phyloP scores from a whole-genome alignment of 2,329 filamentous ascomycete species.

The Hysterium pulicare region DNA sequence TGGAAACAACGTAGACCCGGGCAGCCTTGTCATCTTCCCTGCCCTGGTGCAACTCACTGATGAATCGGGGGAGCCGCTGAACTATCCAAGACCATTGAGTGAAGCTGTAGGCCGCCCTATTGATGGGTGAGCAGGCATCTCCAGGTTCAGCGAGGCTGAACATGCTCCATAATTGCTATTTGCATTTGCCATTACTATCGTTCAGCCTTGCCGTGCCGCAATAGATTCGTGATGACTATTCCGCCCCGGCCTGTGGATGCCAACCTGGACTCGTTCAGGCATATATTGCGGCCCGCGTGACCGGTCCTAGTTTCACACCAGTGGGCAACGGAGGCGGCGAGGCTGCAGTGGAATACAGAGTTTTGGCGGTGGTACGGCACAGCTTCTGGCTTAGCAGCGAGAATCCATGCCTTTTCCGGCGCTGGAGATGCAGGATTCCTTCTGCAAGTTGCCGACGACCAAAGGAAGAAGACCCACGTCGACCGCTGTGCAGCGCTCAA shows the following conservation, averaged over 20 bases:
- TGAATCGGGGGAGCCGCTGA: conserved; percentile 25
- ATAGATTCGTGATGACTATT: too few relatives aligned
- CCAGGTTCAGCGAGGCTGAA: too few relatives aligned
- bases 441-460: conserved; percentile 2
- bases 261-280: too few relatives aligned
- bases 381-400: conserved; percentile 5
- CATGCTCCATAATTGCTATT: not conserved
- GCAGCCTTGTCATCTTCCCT: conserved; percentile 33
- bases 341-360: not conserved
- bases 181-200: not conserved
- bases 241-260: too few relatives aligned
- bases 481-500: conserved; percentile 2
- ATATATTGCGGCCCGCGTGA: too few relatives aligned
- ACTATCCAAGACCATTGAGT: conserved; percentile 25
- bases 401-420: conserved; percentile 5
- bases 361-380: too few relatives aligned
- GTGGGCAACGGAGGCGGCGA: too few relatives aligned
- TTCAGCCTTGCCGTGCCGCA: too few relatives aligned
- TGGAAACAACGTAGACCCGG: conserved; percentile 16
- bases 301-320: too few relatives aligned
- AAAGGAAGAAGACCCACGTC: not conserved
- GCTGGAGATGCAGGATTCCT: not conserved
- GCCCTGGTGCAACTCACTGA: conserved; percentile 31
- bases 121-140: conserved; percentile 17
- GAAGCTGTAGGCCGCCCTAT: conserved; percentile 25